Evolutionary conservation across 2,329 filamentous ascomycete genomes (phyloP).

Genomic region (Neofusicoccum umdonicola): DNA sequence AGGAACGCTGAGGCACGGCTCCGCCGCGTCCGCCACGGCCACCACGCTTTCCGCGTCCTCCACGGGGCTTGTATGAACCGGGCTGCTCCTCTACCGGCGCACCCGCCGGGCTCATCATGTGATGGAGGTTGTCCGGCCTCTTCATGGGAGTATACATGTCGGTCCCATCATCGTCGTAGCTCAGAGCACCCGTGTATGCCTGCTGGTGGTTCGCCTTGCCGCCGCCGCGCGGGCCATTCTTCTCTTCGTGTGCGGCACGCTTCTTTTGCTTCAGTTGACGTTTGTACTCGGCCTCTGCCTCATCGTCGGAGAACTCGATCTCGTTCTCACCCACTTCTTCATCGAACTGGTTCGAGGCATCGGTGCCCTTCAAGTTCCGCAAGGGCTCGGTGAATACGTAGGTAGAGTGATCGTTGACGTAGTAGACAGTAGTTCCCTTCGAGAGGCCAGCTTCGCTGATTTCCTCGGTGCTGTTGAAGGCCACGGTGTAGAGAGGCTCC

Average conservation of each 20-base stretch:
- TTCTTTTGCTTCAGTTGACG: constrained; percentile 57
- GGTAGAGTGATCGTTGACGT: constrained; percentile 72
- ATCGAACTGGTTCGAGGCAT: constrained; percentile 92
- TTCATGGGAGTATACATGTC: constrained; percentile 50
- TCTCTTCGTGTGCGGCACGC: constrained; percentile 33
- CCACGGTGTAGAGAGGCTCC: constrained; percentile 80
- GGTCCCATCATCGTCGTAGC: constrained; percentile 44
- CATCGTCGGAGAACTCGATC: constrained; percentile 94
- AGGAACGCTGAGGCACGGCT: constrained; percentile 19
- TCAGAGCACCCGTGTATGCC: constrained; percentile 31
- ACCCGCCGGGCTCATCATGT: constrained; percentile 38
- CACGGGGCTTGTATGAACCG: constrained; percentile 32
- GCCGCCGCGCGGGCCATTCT: neutral
- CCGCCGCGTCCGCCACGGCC: constrained; percentile 29
- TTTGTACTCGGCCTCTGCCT: constrained; percentile 82
- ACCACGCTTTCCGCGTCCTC: constrained; percentile 25
- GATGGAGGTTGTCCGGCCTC: constrained; percentile 46
- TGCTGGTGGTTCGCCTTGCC: neutral
- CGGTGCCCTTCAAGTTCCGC: constrained; percentile 77
- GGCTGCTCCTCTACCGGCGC: constrained; percentile 34
- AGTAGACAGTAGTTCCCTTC: constrained; percentile 72
- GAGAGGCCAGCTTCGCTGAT: constrained; percentile 65
- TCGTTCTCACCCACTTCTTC: constrained; percentile 86
- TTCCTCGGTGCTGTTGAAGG: constrained; percentile 68
- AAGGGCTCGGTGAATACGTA: constrained; percentile 86